Percentiles rank a stretch among this genome's conserved stretches.
These are phyloP conservation scores for Simplicillium aogashimaense DNA, from an alignment of 2,329 filamentous ascomycete species.

Conservation along the genomic window DNA sequence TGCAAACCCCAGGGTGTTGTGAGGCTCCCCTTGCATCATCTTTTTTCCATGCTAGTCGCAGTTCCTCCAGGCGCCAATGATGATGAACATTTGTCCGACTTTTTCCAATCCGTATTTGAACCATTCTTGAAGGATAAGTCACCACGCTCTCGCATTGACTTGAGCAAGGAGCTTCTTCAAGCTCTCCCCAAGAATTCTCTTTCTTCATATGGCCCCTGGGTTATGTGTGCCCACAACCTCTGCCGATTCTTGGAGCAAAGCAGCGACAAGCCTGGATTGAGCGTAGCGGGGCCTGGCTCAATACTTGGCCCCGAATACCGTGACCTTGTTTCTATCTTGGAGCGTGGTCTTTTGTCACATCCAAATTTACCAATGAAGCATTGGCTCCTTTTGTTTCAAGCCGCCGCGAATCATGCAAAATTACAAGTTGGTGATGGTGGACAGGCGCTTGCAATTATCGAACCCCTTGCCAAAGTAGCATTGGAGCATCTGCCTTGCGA, in stretches of 20 bases:
- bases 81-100: constrained; percentile 30
- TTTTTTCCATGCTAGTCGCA: constrained; percentile 51
- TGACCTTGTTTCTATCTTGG: constrained; percentile 57
- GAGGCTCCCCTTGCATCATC: constrained; percentile 54
- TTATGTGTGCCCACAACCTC: constrained; percentile 37
- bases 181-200: constrained; percentile 33
- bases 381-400: constrained; percentile 47
- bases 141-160: constrained; percentile 29
- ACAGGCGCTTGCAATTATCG: constrained; percentile 56
- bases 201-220: constrained; percentile 40
- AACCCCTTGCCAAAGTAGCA: constrained; percentile 55
- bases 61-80: constrained; percentile 37
- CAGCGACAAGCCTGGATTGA: constrained; percentile 10
- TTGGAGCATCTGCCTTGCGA: constrained; percentile 22
- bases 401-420: constrained; percentile 44
- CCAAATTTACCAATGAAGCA: constrained; percentile 34
- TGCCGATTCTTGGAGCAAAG: constrained; percentile 27
- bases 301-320: constrained; percentile 60
- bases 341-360: constrained; percentile 44
- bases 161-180: constrained; percentile 42
- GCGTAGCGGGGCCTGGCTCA: constrained; percentile 21
- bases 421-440: constrained; percentile 59
- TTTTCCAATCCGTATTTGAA: constrained; percentile 41
- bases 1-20: constrained; percentile 39
- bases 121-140: constrained; percentile 48